Percentiles rank a stretch among this genome's conserved stretches.
phyloP scores from a whole-genome alignment of 2,329 filamentous ascomycete genomes.

The Penicillium expansum region DNA sequence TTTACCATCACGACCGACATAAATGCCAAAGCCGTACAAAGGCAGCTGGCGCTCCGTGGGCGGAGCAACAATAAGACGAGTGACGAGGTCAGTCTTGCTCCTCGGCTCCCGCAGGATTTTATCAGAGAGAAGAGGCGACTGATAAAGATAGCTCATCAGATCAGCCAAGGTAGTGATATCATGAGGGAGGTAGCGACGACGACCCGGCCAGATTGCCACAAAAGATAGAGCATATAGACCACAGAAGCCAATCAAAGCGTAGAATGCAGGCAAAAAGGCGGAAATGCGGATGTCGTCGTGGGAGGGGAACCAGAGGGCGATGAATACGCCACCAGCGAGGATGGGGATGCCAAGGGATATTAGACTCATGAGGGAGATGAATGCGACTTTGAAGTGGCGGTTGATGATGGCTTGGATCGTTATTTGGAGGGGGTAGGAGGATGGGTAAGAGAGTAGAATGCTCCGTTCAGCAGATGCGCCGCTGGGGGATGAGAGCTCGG shows the following conservation, averaged over 20 bases:
- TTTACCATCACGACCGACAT: conserved; percentile 56
- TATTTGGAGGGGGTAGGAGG: conserved; percentile 52
- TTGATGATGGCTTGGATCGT: conserved; percentile 54
- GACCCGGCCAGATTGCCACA: conserved; percentile 58
- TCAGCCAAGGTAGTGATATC: conserved; percentile 70
- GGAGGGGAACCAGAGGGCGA: conserved; percentile 56
- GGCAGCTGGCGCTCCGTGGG: conserved; percentile 39
- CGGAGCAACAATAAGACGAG: conserved; percentile 59
- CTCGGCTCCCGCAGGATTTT: conserved; percentile 67
- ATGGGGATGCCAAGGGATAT: conserved; percentile 55
- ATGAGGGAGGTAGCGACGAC: conserved; percentile 68
- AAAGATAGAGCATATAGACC: conserved; percentile 67
- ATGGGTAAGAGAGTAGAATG: conserved; percentile 57
- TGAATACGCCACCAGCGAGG: conserved; percentile 61
- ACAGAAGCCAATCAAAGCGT: conserved; percentile 68
- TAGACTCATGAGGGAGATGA: conserved; percentile 55
- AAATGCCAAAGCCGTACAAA: conserved; percentile 58
- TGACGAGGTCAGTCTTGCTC: conserved; percentile 66
- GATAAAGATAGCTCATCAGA: conserved; percentile 72
- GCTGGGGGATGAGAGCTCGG: conserved; percentile 50
- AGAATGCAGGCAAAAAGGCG: conserved; percentile 70
- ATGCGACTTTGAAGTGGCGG: conserved; percentile 57
- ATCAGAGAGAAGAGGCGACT: conserved; percentile 69
- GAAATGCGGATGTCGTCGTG: conserved; percentile 57
- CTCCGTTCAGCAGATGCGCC: conserved; percentile 56